Evolutionary conservation across 2,329 filamentous ascomycete genomes (phyloP).

Genomic region (Colletotrichum liaoningense): DNA sequence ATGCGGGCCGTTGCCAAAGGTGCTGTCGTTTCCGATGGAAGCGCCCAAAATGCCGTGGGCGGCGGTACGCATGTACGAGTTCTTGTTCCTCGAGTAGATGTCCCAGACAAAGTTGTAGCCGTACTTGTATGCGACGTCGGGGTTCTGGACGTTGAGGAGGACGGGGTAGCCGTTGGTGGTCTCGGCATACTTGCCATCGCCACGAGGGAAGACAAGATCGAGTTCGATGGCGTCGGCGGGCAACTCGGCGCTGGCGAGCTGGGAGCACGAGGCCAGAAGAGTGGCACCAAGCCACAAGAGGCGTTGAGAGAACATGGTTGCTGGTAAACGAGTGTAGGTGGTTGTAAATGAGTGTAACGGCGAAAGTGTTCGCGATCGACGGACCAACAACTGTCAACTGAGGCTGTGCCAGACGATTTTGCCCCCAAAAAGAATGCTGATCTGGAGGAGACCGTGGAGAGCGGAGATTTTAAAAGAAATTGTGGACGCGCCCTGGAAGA

Average conservation of each 20-base stretch:
- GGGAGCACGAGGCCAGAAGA: constrained; percentile 15
- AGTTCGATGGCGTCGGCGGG: constrained; percentile 35
- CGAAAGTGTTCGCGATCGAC: constrained; percentile 16
- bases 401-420: neutral
- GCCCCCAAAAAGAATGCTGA: constrained; percentile 15
- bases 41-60: constrained; percentile 31
- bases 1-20: constrained; percentile 21
- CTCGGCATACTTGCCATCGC: constrained; percentile 30
- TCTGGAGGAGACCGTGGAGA: constrained; percentile 15
- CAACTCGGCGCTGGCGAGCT: constrained; percentile 23
- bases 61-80: constrained; percentile 29
- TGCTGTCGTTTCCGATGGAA: constrained; percentile 28
- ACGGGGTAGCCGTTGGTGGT: constrained; percentile 32
- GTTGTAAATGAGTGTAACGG: constrained; percentile 4
- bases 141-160: constrained; percentile 34
- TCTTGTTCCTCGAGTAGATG: constrained; percentile 31
- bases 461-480: constrained; percentile 17
- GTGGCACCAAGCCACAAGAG: constrained; percentile 20
- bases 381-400: constrained; percentile 12
- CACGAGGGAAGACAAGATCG: constrained; percentile 34
- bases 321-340: neutral
- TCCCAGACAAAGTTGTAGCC: constrained; percentile 34
- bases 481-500: neutral
- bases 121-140: constrained; percentile 32
- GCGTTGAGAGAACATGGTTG: constrained; percentile 21